A percentile compares a stretch with the other conserved stretches of the same genome.
Evolutionary conservation across 768 basidiomycete genomes (phyloP).

Genomic region (Boletellus ananas): DNA sequence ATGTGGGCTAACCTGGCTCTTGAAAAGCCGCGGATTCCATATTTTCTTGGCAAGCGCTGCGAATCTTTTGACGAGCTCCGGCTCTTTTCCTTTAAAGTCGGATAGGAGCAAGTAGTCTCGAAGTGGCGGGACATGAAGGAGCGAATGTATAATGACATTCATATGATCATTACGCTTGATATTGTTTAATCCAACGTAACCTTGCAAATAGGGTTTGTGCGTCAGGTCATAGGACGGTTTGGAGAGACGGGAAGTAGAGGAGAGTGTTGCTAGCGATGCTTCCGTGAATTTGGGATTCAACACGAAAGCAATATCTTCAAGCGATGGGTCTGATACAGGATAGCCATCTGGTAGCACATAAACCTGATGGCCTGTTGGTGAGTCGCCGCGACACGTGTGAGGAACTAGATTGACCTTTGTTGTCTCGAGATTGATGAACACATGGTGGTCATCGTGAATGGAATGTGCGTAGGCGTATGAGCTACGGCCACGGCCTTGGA

Average conservation of each 20-base stretch:
- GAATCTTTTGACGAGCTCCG: constrained; percentile 87
- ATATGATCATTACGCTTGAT: constrained; percentile 97
- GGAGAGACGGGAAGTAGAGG: constrained; percentile 53
- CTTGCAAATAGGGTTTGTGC: constrained; percentile 80
- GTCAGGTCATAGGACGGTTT: constrained; percentile 84
- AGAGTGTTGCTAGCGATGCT: constrained; percentile 49
- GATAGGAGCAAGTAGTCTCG: constrained; percentile 85
- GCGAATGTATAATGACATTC: constrained; percentile 93
- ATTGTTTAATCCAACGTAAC: constrained; percentile 95
- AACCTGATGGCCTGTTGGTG: constrained; percentile 53
- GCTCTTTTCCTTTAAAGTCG: constrained; percentile 65
- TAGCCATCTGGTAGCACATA: constrained; percentile 98
- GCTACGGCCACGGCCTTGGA: constrained; percentile 91
- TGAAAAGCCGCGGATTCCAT: constrained; percentile 96
- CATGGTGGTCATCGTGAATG: constrained; percentile 97
- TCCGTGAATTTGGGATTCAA: constrained; percentile 84
- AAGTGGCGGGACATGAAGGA: constrained; percentile 87
- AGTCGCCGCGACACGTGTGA: constrained; percentile 17
- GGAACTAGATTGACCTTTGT: constrained; percentile 56
- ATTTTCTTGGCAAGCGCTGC: constrained; percentile 85
- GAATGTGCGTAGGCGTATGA: constrained; percentile 97
- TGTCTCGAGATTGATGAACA: constrained; percentile 93
- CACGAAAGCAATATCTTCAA: constrained; percentile 92
- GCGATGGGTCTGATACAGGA: constrained; percentile 91
- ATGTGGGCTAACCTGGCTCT: constrained; percentile 97